Conservation (phyloP, 805 yeast genomes). For the Cyberlindnera maclurae region DNA sequence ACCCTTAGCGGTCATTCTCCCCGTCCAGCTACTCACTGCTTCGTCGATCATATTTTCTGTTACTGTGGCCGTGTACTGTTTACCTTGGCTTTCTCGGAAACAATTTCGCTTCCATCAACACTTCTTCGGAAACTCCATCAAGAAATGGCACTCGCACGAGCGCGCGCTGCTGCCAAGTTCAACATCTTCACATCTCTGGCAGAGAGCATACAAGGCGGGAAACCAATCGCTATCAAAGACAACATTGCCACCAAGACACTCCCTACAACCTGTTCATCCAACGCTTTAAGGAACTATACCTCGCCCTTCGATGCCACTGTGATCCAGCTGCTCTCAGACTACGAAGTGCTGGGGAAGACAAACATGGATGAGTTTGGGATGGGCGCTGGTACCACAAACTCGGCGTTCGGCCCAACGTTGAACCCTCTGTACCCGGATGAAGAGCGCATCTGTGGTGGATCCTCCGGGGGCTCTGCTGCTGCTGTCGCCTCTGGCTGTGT, state of each 20-base stretch:
- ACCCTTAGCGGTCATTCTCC: conserved; percentile 11
- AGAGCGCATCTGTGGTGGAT: conserved; percentile 68
- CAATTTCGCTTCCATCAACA: too few relatives aligned
- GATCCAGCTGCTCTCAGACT: conserved; percentile 45
- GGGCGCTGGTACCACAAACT: conserved; percentile 71
- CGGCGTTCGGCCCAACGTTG: conserved; percentile 47
- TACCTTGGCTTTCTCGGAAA: too few relatives aligned
- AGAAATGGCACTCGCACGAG: neutral
- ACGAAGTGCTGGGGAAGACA: conserved; percentile 66
- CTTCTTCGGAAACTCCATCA: too few relatives aligned
- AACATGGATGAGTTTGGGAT: conserved; percentile 97
- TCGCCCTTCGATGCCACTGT: conserved; percentile 85
- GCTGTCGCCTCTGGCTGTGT: conserved; percentile 69
- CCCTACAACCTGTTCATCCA: conserved; percentile 78
- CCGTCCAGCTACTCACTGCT: neutral
- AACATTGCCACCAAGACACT: conserved; percentile 61
- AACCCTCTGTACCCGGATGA: conserved; percentile 42
- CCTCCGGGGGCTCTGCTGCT: conserved; percentile 95
- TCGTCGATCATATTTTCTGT: neutral
- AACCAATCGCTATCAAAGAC: conserved; percentile 58
- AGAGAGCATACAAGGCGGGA: neutral
- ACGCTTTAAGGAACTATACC: conserved; percentile 46
- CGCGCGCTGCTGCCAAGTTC: conserved; percentile 9
- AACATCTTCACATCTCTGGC: conserved; percentile 36
- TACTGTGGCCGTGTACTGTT: neutral